phyloP scores from a whole-genome alignment of 176 grass and related monocot species.

The Carex scoparia region DNA sequence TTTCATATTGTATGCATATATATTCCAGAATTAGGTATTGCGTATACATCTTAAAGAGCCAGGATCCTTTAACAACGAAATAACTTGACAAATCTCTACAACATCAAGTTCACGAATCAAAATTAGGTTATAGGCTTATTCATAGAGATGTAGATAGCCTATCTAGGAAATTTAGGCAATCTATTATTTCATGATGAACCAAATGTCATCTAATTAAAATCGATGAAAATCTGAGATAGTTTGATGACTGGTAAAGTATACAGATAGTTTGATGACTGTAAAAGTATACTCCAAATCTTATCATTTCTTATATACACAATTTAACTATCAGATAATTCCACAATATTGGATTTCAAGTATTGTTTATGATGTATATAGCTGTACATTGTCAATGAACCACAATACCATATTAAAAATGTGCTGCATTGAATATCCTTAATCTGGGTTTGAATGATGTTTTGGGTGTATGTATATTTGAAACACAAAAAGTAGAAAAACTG shows the following conservation, averaged over 20 bases:
- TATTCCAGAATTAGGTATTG: neutral
- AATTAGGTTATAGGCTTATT: neutral
- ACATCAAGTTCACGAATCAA: neutral
- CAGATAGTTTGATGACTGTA: neutral
- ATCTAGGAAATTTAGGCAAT: neutral
- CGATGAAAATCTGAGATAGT: neutral
- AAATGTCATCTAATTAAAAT: neutral
- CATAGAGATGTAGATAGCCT: neutral
- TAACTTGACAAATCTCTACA: neutral
- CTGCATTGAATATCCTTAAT: neutral
- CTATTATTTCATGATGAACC: neutral
- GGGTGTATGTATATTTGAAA: neutral
- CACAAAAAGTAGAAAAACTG: neutral
- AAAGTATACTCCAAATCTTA: neutral
- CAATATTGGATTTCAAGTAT: neutral
- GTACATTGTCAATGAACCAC: neutral
- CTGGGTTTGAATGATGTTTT: neutral
- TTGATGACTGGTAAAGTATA: neutral
- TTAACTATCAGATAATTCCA: neutral
- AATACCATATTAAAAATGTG: neutral
- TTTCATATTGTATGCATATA: neutral
- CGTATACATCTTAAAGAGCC: neutral
- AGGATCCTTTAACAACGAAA: neutral
- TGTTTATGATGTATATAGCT: neutral
- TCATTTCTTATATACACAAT: neutral